Evolutionary conservation across 148 eudicot genomes (phyloP), one percentile per base, ranked within the genome.

Genomic region (Silene uniflora): DNA sequence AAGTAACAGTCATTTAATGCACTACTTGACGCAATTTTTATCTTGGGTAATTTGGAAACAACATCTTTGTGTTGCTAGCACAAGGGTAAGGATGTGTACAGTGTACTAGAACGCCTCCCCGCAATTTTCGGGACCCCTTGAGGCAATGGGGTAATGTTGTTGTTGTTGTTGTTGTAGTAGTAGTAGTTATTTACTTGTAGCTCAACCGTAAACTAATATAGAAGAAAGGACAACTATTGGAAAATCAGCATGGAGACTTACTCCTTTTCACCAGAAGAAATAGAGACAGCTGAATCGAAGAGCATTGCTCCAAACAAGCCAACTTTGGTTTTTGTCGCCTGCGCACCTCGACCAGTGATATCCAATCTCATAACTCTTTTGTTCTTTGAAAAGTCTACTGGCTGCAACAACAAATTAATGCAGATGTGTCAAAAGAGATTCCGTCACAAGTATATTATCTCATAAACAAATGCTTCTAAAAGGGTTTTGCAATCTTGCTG

Each of bases 241-340:
- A 19, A 71, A 77, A 77, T 29, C 49, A 68, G 69, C 67, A 29
- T 3, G 62, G 79, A 83, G 84, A 86, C 98, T 87, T 86, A 93
- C 98, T 80, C 87, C 92, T 85, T 88, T 35, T 78, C 87, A 85
- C 90, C 92, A 79, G 91, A 82, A 9, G 90, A 87, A 82, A 93
- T 87, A 74, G 89, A 89, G 71, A 93, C 79, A 56, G 98, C 98
- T 59, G 98, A 93, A 81, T 93, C 98, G 67, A 93, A 89, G 77
- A 91, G 81, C 76, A 86, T 81, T 66, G 86, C 83, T 80, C 92
- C 97, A 23, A 87, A 75, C 62, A 95, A 92, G 60, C 98, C 98
- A 76, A 88, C 96, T 78, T 84, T 88, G 75, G 91, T 82, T 84
- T 86, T 89, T 81, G 83, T 88, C 74, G 88, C 84, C 76, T 72